Evolutionary conservation across 73 alveolate genomes (phyloP), one percentile per base, ranked within the genome.

Genomic region (Paramecium sonneborni): DNA sequence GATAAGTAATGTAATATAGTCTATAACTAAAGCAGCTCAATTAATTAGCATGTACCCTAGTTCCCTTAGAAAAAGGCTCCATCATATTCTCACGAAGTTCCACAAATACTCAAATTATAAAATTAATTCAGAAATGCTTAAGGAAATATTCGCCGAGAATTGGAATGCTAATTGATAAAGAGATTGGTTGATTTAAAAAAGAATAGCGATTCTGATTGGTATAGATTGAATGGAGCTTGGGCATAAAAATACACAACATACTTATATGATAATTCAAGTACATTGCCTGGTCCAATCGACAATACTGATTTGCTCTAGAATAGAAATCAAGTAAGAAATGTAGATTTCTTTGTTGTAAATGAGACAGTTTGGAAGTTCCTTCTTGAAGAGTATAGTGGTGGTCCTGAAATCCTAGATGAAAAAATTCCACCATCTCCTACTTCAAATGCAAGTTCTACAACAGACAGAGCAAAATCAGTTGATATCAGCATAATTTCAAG

Each of bases 1-100:
- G 86, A 72, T 35, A 72, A 72, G 86, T 72, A 72, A 35, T 72
- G 86, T 38, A 72, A 35, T 38, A 18, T 28, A 11, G 5, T 52
- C 15, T 62, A 62, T 30, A 62, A 62, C 46, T 26, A 24, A 72
- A 72, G 86, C 57, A 72, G 86, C 20, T 72, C 62, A 38, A 79
- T 79, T 12, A 79, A 79, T 44, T 14, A 43, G 55, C 76, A 38
- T 11, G 90, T 79, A 9, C 90, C 90, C 4, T 44, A 79, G 44
- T 79, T 79, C 55, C 90, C 90, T 9, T 57, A 38, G 30, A 79
- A 79, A 44, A 79, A 79, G 46, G 43, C 90, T 0, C 90, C 90
- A 9, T 43, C 90, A 20, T 79, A 79, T 44, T 21, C 62, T 28
- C 86, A n/a, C 10, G 86, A 72, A 8, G 84, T 26, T 30, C 84